Evolutionary conservation across 2,329 filamentous ascomycete genomes (phyloP).

Genomic region (Exophiala sp.): DNA sequence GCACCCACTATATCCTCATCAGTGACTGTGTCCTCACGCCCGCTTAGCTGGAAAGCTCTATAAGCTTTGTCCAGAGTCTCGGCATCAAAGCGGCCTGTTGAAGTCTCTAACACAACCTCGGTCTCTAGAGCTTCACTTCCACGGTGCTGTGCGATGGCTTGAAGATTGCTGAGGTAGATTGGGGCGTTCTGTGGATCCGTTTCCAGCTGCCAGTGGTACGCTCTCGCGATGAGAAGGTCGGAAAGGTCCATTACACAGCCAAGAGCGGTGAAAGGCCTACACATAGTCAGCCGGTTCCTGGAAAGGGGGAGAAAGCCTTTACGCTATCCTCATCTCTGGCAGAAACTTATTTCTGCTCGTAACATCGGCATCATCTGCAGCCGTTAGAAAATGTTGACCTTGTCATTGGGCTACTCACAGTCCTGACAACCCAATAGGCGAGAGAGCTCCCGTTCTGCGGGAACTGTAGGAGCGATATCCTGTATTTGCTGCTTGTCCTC

Average conservation of each 20-base stretch:
- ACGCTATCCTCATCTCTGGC: slow-evolving; percentile 18
- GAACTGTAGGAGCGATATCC: slow-evolving; percentile 19
- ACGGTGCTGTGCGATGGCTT: slow-evolving; percentile 52
- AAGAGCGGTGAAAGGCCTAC: slow-evolving; percentile 55
- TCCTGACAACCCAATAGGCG: slow-evolving; percentile 25
- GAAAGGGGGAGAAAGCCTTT: slow-evolving; percentile 12
- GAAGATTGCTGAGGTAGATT: slow-evolving; percentile 62
- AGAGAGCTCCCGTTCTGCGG: slow-evolving; percentile 21
- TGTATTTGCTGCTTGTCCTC: slow-evolving; percentile 32
- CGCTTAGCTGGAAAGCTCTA: slow-evolving; percentile 51
- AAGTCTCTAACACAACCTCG: slow-evolving; percentile 53
- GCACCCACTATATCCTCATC: slow-evolving; percentile 54
- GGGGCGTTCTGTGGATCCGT: slow-evolving; percentile 51
- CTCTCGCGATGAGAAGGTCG: slow-evolving; percentile 55
- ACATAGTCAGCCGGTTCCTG: slow-evolving; percentile 29
- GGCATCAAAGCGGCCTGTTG: slow-evolving; percentile 52
- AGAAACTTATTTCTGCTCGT: slow-evolving; percentile 28
- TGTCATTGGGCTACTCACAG: slow-evolving; percentile 15
- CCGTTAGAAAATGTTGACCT: slow-evolving; percentile 5
- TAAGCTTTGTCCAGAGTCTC: slow-evolving; percentile 56
- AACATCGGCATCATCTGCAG: slow-evolving; percentile 33
- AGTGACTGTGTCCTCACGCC: slow-evolving; percentile 45
- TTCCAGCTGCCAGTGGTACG: slow-evolving; percentile 55
- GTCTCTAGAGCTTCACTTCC: slow-evolving; percentile 53
- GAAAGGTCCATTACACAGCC: slow-evolving; percentile 59